Percentiles rank a stretch among this genome's conserved stretches.
Evolutionary conservation across 768 basidiomycete genomes (phyloP).

Genomic region (Guyanaporus albipodus): DNA sequence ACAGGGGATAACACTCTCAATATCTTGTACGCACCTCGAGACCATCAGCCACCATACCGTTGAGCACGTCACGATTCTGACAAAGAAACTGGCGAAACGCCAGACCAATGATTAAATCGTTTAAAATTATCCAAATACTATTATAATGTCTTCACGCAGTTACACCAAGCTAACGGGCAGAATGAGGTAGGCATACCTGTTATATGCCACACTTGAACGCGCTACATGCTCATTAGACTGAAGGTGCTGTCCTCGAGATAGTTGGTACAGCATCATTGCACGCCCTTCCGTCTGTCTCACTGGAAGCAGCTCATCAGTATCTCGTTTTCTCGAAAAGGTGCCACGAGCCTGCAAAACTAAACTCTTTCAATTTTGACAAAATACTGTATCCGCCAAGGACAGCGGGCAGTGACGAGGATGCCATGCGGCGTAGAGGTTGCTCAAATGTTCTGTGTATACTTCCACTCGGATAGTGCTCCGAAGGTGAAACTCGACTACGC

Average conservation of each 20-base stretch:
- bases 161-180: background rate
- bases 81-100: constrained; percentile 67
- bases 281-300: constrained; percentile 63
- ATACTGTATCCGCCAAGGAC: background rate
- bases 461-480: background rate
- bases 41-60: constrained; percentile 32
- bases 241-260: constrained; percentile 35
- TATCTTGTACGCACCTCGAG: constrained; percentile 44
- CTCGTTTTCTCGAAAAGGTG: background rate
- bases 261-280: constrained; percentile 40
- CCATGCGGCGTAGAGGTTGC: background rate
- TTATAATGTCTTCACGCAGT: constrained; percentile 72
- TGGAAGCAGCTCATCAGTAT: constrained; percentile 18
- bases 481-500: background rate
- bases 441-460: constrained; percentile 1
- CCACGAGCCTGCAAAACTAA: constrained; percentile 27
- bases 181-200: constrained; percentile 44
- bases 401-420: background rate
- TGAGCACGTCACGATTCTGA: constrained; percentile 56
- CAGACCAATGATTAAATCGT: constrained; percentile 83
- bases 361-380: constrained; percentile 14
- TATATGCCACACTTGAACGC: constrained; percentile 55
- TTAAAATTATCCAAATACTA: constrained; percentile 84
- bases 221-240: constrained; percentile 33
- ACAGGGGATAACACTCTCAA: background rate